Conservation (phyloP, 2,329 filamentous ascomycete species). For the Alternaria alternata region DNA sequence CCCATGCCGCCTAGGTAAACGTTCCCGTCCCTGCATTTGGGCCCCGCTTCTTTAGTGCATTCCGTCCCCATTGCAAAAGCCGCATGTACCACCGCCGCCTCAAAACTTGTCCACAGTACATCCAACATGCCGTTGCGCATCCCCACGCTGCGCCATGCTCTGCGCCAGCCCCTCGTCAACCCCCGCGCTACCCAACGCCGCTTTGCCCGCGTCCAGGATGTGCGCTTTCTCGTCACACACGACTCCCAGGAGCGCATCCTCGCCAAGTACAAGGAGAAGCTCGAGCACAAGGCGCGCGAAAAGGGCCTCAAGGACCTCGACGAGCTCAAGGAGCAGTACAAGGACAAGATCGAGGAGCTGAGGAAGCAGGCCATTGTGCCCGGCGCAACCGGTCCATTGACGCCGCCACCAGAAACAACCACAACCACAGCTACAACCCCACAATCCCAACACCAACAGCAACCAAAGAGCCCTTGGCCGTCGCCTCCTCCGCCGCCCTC, state of each 20-base stretch:
- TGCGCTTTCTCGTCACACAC: slow-evolving; percentile 87
- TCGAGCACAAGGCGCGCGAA: slow-evolving; percentile 80
- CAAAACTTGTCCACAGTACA: background rate
- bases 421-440: slow-evolving; percentile 20
- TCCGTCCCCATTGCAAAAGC: background rate
- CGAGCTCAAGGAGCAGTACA: slow-evolving; percentile 81
- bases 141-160: slow-evolving; percentile 40
- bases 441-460: slow-evolving; percentile 29
- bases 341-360: slow-evolving; percentile 79
- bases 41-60: background rate
- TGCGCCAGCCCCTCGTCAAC: slow-evolving; percentile 42
- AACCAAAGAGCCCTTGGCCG: slow-evolving; percentile 31
- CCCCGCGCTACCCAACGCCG: slow-evolving; percentile 68
- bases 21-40: background rate
- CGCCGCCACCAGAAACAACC: slow-evolving; percentile 18
- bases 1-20: too few species aligned
- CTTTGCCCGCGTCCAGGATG: slow-evolving; percentile 91
- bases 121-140: slow-evolving; percentile 32
- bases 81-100: background rate
- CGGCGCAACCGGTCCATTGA: slow-evolving; percentile 57
- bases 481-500: slow-evolving; percentile 36
- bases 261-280: slow-evolving; percentile 88
- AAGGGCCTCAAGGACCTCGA: slow-evolving; percentile 75
- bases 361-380: slow-evolving; percentile 70
- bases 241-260: slow-evolving; percentile 71